These are phyloP conservation scores for Metarhizium sp. DNA, from an alignment of 2,329 filamentous ascomycete genomes.

Conservation along the genomic window DNA sequence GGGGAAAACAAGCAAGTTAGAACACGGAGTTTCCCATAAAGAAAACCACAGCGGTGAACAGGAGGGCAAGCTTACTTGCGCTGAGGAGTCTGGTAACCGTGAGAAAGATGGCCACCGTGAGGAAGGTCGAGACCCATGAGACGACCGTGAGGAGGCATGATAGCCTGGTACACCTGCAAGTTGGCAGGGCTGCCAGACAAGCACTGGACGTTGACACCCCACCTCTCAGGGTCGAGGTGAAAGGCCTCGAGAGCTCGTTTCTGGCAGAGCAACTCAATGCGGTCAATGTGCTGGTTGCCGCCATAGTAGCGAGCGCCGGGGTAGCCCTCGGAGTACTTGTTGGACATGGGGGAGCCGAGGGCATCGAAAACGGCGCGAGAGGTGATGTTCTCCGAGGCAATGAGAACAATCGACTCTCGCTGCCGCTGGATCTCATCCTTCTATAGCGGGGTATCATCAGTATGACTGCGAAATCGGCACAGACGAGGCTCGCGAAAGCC, in stretches of 20 bases:
- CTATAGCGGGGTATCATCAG: slow-evolving; percentile 35
- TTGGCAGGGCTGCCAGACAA: slow-evolving; percentile 91
- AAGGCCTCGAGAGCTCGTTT: slow-evolving; percentile 86
- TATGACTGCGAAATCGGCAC: background rate
- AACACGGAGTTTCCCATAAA: background rate
- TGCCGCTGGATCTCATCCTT: slow-evolving; percentile 93
- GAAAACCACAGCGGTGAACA: background rate
- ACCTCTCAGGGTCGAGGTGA: slow-evolving; percentile 75
- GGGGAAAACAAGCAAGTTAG: background rate
- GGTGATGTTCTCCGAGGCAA: slow-evolving; percentile 98
- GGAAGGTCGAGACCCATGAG: slow-evolving; percentile 95
- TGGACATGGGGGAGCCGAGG: slow-evolving; percentile 87
- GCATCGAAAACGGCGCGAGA: slow-evolving; percentile 97
- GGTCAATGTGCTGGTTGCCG: slow-evolving; percentile 97
- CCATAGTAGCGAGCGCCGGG: slow-evolving; percentile 98
- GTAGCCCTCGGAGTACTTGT: slow-evolving; percentile 99
- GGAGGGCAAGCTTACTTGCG: slow-evolving; percentile 57
- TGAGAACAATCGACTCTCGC: slow-evolving; percentile 96
- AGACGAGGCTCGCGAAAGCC: background rate
- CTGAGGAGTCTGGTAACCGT: slow-evolving; percentile 93
- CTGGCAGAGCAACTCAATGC: slow-evolving; percentile 93
- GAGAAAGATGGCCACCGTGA: slow-evolving; percentile 88
- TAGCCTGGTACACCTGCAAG: slow-evolving; percentile 93
- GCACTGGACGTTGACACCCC: slow-evolving; percentile 98
- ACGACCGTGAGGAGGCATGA: slow-evolving; percentile 91